Percentiles rank a stretch among this genome's conserved stretches.
Conservation (phyloP, 768 basidiomycete genomes). For the Candolleomyces efflorescens region DNA sequence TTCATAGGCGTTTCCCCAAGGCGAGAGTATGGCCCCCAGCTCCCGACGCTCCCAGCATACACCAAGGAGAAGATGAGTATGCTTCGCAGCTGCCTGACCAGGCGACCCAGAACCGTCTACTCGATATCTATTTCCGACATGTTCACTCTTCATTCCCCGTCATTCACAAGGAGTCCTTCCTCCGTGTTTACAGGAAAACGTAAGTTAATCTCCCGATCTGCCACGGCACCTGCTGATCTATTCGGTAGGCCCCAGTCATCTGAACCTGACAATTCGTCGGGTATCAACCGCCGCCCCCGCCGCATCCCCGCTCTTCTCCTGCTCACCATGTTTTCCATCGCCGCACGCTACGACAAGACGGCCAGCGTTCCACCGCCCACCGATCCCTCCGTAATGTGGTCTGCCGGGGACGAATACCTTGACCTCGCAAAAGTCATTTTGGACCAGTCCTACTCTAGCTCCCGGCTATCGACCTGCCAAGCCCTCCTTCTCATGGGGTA, state of each 20-base stretch:
- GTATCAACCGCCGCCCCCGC: conserved; percentile 37
- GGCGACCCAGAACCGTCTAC: conserved; percentile 59
- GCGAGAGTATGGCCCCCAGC: conserved; percentile 85
- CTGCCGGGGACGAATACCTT: conserved; percentile 71
- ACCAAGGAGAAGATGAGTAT: conserved; percentile 32
- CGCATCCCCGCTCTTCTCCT: conserved; percentile 63
- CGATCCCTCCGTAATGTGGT: conserved; percentile 67
- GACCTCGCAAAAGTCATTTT: conserved; percentile 63
- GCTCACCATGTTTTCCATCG: conserved; percentile 80
- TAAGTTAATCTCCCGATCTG: conserved; percentile 16
- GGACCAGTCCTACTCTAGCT: conserved; percentile 64
- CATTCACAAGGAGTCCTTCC: conserved; percentile 66
- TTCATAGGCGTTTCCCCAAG: conserved; percentile 72
- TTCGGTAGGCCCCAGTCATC: conserved; percentile 18
- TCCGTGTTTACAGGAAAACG: conserved; percentile 48
- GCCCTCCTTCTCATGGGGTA: conserved; percentile 79
- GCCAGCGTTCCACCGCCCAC: conserved; percentile 31
- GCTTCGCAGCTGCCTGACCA: conserved; percentile 49
- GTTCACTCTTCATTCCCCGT: conserved; percentile 80
- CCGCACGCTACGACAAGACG: conserved; percentile 58
- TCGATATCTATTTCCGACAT: conserved; percentile 76
- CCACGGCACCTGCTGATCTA: background rate
- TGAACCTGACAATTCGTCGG: conserved; percentile 21
- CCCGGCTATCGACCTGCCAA: conserved; percentile 71
- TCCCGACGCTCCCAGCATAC: conserved; percentile 27